These are phyloP conservation scores for Aspergillus sp. DNA, from an alignment of 2,329 filamentous ascomycete species.

Conservation along the genomic window DNA sequence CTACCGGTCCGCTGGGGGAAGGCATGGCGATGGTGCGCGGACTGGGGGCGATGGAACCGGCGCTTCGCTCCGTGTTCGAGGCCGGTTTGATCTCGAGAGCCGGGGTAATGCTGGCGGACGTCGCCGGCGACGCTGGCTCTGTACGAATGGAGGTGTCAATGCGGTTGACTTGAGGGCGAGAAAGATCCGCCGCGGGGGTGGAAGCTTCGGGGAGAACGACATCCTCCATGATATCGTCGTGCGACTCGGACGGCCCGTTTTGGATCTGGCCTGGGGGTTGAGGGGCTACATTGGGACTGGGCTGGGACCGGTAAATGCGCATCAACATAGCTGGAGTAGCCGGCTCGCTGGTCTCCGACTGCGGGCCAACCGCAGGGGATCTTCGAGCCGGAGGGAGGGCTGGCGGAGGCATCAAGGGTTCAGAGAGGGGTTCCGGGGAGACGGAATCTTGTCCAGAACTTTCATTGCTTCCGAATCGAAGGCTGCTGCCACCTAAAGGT, in stretches of 20 bases:
- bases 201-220: conserved; percentile 73
- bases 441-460: conserved; percentile 49
- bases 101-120: conserved; percentile 66
- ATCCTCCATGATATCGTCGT: conserved; percentile 61
- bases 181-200: conserved; percentile 44
- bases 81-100: conserved; percentile 36
- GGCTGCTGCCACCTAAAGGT: conserved; percentile 29
- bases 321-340: conserved; percentile 88
- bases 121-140: conserved; percentile 52
- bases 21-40: conserved; percentile 54
- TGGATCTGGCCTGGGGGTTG: conserved; percentile 35
- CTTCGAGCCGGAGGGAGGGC: conserved; percentile 43
- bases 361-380: conserved; percentile 40
- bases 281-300: conserved; percentile 37
- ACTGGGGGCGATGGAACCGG: conserved; percentile 48
- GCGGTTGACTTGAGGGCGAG: conserved; percentile 47
- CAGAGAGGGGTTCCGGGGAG: conserved; percentile 51
- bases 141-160: conserved; percentile 49
- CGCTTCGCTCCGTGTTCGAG: conserved; percentile 23
- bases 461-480: conserved; percentile 42
- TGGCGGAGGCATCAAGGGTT: conserved; percentile 51
- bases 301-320: conserved; percentile 60
- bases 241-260: conserved; percentile 43
- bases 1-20: conserved; percentile 48
- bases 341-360: conserved; percentile 51